These are phyloP conservation scores for Fraxinus platypoda DNA, from an alignment of 305 asterid species.

Conservation along the genomic window DNA sequence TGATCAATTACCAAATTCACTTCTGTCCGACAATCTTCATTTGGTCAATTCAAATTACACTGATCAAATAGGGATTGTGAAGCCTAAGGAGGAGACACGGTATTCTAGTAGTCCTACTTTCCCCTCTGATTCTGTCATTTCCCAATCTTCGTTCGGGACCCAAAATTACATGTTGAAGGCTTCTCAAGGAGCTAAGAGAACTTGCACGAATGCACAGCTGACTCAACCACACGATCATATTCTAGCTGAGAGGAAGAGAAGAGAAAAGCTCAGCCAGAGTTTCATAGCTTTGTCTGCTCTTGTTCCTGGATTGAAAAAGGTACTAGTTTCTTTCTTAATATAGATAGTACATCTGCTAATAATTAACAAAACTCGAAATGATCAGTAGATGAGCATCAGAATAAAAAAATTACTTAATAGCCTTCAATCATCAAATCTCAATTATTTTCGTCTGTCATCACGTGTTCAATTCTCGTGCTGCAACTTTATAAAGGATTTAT, in stretches of 20 bases:
- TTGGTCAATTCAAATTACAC: slow-evolving; percentile 18
- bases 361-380: not conserved
- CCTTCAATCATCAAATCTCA: not conserved
- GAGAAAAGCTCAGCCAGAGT: slow-evolving; percentile 60
- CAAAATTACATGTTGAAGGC: slow-evolving; percentile 35
- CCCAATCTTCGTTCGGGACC: slow-evolving; percentile 23
- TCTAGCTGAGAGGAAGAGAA: slow-evolving; percentile 56
- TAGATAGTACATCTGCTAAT: not conserved
- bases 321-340: not conserved
- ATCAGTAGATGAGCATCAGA: not conserved
- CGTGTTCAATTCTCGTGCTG: not conserved
- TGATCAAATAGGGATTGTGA: slow-evolving; percentile 29
- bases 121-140: slow-evolving; percentile 26
- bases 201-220: slow-evolving; percentile 26
- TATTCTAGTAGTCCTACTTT: slow-evolving; percentile 23
- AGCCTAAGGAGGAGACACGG: slow-evolving; percentile 50
- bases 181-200: slow-evolving; percentile 49
- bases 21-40: slow-evolving; percentile 18
- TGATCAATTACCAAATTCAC: slow-evolving; percentile 23
- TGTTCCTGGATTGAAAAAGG: slow-evolving; percentile 68
- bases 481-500: not conserved
- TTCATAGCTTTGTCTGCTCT: slow-evolving; percentile 57
- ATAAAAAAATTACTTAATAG: not conserved
- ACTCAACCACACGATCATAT: slow-evolving; percentile 61
- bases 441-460: not conserved